Conservation (phyloP, 495 filamentous ascomycete species). For the Pseudoneurospora amorphoporcata region DNA sequence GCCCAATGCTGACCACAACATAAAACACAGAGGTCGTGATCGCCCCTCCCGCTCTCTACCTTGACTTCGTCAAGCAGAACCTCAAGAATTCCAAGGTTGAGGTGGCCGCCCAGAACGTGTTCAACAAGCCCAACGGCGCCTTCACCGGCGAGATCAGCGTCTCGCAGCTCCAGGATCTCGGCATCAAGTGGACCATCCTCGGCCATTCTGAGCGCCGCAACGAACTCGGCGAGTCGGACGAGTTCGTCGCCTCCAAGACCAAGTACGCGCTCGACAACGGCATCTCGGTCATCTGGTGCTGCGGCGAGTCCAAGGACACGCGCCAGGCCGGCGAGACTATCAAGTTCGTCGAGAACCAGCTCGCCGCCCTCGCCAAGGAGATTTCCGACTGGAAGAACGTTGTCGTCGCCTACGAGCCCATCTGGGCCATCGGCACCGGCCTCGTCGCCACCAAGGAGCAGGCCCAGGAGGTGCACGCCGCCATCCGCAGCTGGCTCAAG, state of each 20-base stretch:
- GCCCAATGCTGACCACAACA: not conserved
- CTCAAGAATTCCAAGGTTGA: constrained; percentile 49
- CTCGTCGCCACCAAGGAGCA: constrained; percentile 92
- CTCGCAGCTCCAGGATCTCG: constrained; percentile 76
- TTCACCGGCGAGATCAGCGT: constrained; percentile 96
- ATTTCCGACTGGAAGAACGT: constrained; percentile 83
- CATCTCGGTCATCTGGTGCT: constrained; percentile 86
- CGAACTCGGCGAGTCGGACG: constrained; percentile 74
- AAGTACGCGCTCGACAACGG: constrained; percentile 83
- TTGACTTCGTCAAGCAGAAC: constrained; percentile 69
- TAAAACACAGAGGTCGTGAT: constrained; percentile 71
- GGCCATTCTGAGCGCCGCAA: constrained; percentile 91
- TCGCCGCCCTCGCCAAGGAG: constrained; percentile 56
- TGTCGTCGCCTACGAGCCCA: constrained; percentile 96
- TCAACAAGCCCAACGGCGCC: constrained; percentile 90
- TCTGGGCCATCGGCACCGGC: constrained; percentile 98
- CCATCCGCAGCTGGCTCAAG: constrained; percentile 81
- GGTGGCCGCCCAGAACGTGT: constrained; percentile 92
- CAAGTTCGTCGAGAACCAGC: constrained; percentile 75
- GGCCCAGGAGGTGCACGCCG: constrained; percentile 89
- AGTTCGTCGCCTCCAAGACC: constrained; percentile 84
- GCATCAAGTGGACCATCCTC: constrained; percentile 78
- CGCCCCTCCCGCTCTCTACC: constrained; percentile 82
- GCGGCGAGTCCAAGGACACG: constrained; percentile 89
- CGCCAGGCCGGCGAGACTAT: constrained; percentile 80